Base-by-base conservation (phyloP, 306 rosid species). In the Cotoneaster glaucophyllus region DNA sequence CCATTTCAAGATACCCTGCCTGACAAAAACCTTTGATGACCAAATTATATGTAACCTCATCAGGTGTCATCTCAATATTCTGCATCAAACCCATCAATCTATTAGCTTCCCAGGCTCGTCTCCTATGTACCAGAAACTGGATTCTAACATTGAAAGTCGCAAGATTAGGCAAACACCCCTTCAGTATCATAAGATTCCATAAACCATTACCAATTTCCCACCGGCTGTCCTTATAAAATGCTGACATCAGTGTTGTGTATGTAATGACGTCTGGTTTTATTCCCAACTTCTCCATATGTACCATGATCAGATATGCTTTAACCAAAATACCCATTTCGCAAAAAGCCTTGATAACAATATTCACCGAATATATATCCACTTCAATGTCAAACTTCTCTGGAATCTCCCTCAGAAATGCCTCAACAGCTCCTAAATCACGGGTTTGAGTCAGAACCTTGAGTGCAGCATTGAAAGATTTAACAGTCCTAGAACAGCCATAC, bases 81-180 rank as follows among this genome's bases (percentile, higher is more conserved):
- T 41, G 79, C 97, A 92, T 92, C 79, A 81, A 28, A 56, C 17
- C 39, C 88, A 90, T 81, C 74, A 88, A 45, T 41, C 61, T 69
- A 72, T 89, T 88, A 2, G 96, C 97, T 74, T 90, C 93, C 97
- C 93, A 92, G 0, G 86, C 88, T 58, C 95, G 81, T 74, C 91
- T 85, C 56, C 58, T 67, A 15, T 65, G 53, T 79, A 84, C 70
- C 56, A 92, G 67, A 84, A 76, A 88, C 56, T 90, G 96, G 67
- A 90, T 80, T 83, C 97, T 80, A 78, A 85, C 96, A 82, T 90
- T 92, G 78, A 92, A 92, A 10, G 91, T 81, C 4, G 91, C 85
- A 15, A 90, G 81, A 68, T 80, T 90, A 12, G 97, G 97, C 67
- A 76, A 61, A 83, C 89, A 86, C 24, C 89, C 88, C 81, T 83